Evolutionary conservation across 2,329 filamentous ascomycete genomes (phyloP), one percentile per base, ranked within the genome.

Genomic region (Aspergillus ibericus): DNA sequence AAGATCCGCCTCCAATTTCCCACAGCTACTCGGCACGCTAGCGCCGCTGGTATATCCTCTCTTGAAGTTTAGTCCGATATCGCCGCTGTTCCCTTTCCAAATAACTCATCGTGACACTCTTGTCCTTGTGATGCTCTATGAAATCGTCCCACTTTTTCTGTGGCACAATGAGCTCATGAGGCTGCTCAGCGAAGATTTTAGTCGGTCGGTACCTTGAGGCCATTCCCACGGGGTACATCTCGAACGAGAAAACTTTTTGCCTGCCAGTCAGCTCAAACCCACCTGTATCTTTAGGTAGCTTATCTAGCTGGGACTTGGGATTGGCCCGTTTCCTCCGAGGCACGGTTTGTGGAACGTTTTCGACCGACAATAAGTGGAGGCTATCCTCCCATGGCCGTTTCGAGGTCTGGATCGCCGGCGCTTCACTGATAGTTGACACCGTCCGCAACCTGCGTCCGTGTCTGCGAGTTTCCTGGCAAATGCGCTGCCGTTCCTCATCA

Each of bases 181-280:
- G 35, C 34, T 67, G 66, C 25, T 62, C 59, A 4, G 55, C 16
- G 34, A 69, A 66, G 13, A 68, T 61, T 5, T 60, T 46, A 22
- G 60, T 69, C 34, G 52, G 44, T 9, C 67, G 63, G 13, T 52
- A 42, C 12, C 66, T 63, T 12, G 62, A 27, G 25, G 60, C 56
- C 20, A 66, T 36, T 4, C 62, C 64, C 0, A 22, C 53, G 5
- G 61, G 57, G 32, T 62, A 59, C 42, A 53, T 60, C 2, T 55
- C 50, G 27, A 68, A 60, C 1, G 55, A 61, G 52, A 69, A 69
- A 10, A 50, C 8, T 9, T 27, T 54, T 20, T 42, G 25, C 13
- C 22, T 54, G 22, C 36, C n/a, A 40, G 8, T n/a, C 16, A 44
- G 38, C 27, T 32, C 15, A 1, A 47, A 36, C 44, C 52, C 27